phyloP scores from a whole-genome alignment of 306 rosid species.

The Hippophae gyantsensis region DNA sequence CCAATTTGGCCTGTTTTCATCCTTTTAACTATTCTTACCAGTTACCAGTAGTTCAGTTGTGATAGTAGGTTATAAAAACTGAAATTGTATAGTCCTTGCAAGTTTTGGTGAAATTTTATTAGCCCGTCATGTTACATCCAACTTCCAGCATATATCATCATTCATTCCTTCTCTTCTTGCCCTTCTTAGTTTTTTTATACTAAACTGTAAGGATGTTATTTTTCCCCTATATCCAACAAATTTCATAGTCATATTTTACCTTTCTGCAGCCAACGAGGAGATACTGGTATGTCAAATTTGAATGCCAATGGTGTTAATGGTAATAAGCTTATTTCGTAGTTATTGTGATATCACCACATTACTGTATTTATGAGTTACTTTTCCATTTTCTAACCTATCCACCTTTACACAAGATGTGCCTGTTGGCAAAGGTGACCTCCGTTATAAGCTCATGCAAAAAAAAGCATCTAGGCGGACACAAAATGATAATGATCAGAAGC shows the following conservation, averaged over 20 bases:
- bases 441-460: slow-evolving; percentile 70
- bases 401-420: slow-evolving; percentile 25
- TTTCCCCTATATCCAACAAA: no score
- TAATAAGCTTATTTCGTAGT: slow-evolving; percentile 29
- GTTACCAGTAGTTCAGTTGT: no score
- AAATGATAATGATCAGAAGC: slow-evolving; percentile 38
- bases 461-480: slow-evolving; percentile 39
- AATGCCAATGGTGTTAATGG: slow-evolving; percentile 41
- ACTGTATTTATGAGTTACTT: slow-evolving; percentile 12
- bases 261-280: slow-evolving; percentile 61
- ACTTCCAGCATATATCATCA: no score
- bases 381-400: slow-evolving; percentile 17
- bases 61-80: no score
- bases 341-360: slow-evolving; percentile 17
- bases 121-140: no score
- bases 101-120: no score
- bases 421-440: slow-evolving; percentile 73
- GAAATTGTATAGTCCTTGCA: no score
- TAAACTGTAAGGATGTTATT: no score
- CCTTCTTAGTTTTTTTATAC: no score
- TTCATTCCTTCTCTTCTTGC: no score
- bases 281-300: slow-evolving; percentile 24
- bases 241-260: slow-evolving; percentile 5
- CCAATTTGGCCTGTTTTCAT: no score
- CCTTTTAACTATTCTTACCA: no score